Conservation (phyloP, 306 rosid genomes). For the Senna tora region DNA sequence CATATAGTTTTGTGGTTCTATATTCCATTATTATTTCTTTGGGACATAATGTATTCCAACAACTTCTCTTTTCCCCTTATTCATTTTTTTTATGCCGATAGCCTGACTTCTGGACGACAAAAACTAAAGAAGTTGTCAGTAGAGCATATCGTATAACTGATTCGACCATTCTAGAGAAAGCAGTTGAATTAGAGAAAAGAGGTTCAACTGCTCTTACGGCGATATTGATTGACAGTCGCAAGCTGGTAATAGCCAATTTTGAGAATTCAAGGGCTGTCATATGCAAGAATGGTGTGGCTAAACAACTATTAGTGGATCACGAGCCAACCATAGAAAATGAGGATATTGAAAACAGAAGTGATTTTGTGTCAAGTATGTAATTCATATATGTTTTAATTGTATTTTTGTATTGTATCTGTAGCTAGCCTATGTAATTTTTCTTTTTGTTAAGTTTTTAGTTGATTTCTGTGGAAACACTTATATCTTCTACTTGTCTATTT, state of each 20-base stretch:
- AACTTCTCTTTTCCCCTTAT: background rate
- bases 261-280: constrained; percentile 95
- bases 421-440: too few relatives aligned
- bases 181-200: constrained; percentile 78
- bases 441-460: too few relatives aligned
- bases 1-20: background rate
- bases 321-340: constrained; percentile 74
- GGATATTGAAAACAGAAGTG: constrained; percentile 76
- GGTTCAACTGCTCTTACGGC: constrained; percentile 99
- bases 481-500: too few relatives aligned
- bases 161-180: constrained; percentile 67
- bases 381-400: too few relatives aligned
- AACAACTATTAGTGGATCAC: constrained; percentile 82
- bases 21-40: constrained; percentile 1
- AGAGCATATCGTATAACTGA: constrained; percentile 80
- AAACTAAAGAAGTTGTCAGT: constrained; percentile 64
- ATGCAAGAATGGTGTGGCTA: constrained; percentile 68
- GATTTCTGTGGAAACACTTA: too few relatives aligned
- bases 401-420: too few relatives aligned
- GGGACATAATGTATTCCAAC: constrained; percentile 20
- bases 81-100: constrained; percentile 34
- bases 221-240: constrained; percentile 75
- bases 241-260: constrained; percentile 80
- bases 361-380: constrained; percentile 93
- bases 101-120: constrained; percentile 85